Evolutionary conservation across 441 rosid species (phyloP), one percentile per base, ranked within the genome.

Genomic region (Adansonia grandidieri): DNA sequence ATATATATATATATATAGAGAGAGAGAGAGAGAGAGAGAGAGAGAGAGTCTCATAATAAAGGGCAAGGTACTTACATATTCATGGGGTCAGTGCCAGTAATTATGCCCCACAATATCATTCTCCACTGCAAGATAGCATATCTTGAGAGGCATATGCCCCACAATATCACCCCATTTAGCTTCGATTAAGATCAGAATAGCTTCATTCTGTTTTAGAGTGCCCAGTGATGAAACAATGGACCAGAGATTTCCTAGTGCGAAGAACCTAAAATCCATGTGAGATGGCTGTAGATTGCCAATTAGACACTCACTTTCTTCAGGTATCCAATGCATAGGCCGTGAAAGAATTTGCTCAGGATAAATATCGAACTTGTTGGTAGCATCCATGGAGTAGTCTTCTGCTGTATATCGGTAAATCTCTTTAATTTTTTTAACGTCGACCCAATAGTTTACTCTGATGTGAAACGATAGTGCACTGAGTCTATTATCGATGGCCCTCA

Each of bases 61-160:
- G 44, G 44, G 1, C 22, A 14, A 42, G 61, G 68, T 53, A 75
- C 90, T 90, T 50, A 92, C 98, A 97, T 93, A 82, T 95, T 95
- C 84, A 93, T 95, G 7, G 98, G 98, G 81, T 95, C 98, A 77
- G 97, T 90, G 78, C 98, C 98, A 5, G 98, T 92, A 76, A 92
- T 89, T 68, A 95, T 88, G 63, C 91, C 91, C 98, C 98, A 95
- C 62, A 93, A 37, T 96, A 71, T 92, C 91, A 37, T 81, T 62
- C 86, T 93, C 96, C 71, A 93, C 78, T 48, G 98, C 96, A 4
- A 97, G 98, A 78, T 85, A 95, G 77, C 98, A 91, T 78, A 95
- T 92, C 88, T 95, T 95, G 77, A 95, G 89, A 78, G 98, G 98
- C 97, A 95, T 95, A 32, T 87, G 91, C 11, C 91, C 94, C 63